Evolutionary conservation across 2,329 filamentous ascomycete species (phyloP).

Genomic region (Echinosphaeria canescens): DNA sequence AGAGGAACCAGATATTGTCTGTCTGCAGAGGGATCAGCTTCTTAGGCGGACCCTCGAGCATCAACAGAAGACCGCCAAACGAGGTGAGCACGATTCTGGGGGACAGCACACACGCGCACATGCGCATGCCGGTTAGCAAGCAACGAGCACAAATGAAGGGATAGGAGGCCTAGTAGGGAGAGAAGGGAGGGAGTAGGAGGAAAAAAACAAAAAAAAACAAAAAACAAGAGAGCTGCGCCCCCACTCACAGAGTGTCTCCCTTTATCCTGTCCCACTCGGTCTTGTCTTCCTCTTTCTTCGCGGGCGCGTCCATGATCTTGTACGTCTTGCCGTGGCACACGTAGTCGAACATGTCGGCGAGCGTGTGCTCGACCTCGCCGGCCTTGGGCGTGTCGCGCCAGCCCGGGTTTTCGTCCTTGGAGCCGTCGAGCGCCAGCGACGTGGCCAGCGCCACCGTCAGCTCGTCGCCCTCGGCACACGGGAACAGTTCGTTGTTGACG

Average conservation of each 20-base stretch:
- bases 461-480: conserved; percentile 49
- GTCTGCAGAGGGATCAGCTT: conserved; percentile 83
- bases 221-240: too few species aligned
- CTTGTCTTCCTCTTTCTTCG: conserved; percentile 56
- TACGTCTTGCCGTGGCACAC: conserved; percentile 81
- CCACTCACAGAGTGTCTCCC: too few species aligned
- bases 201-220: too few species aligned
- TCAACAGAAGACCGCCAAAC: conserved; percentile 81
- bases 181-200: too few species aligned
- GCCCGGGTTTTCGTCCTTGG: conserved; percentile 51
- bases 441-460: conserved; percentile 68
- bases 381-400: conserved; percentile 56
- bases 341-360: conserved; percentile 70
- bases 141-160: too few species aligned
- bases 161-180: too few species aligned
- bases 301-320: too few species aligned
- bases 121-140: too few species aligned
- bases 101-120: background rate
- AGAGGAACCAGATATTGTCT: conserved; percentile 79
- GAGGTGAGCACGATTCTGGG: conserved; percentile 79
- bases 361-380: conserved; percentile 29
- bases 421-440: conserved; percentile 70
- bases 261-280: conserved; percentile 66
- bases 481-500: conserved; percentile 86
- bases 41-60: conserved; percentile 83